Evolutionary conservation across 2,329 filamentous ascomycete species (phyloP), one percentile per base, ranked within the genome.

Genomic region (Ascocoryne sarcoides): DNA sequence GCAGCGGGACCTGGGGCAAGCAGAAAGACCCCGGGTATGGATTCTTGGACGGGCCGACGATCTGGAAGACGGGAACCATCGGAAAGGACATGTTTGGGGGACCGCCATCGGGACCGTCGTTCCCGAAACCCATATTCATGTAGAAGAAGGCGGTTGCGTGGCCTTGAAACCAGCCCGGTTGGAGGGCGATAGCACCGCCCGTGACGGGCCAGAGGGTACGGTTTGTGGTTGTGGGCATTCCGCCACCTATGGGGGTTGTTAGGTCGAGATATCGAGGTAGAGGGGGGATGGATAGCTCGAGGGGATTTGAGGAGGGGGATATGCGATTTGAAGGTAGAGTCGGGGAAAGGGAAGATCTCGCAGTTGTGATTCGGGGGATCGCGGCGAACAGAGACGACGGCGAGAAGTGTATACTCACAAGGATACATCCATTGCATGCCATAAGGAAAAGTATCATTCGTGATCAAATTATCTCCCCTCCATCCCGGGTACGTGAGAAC

Each of bases 161-260:
- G 49, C 92, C 92, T 43, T 81, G 79, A 69, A 95, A 95, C 92
- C 92, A 96, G 56, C 90, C 92, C 0, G 92, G 92, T 59, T 96
- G 90, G 55, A 95, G 73, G 36, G 87, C 75, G 45, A 98, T 58
- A n/a, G 88, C 87, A 47, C 92, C 92, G 52, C 92, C 92, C 20
- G 67, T 76, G 36, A 87, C 73, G 12, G 92, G 89, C 92, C 92
- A 96, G 66, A 82, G 85, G 10, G 92, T 95, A 47, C 90, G 79
- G 66, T 98, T 96, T 32, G 65, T 71, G 0, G 85, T 84, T 28
- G 76, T 74, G 34, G 70, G 69, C 67, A 90, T 79, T 46, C 92
- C 92, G 43, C 92, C 92, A 60, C 90, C 90, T 95, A 55, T n/a
- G 28, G 17, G 20, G 12, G 18, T 14, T 42, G 29, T 52, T 45